These are phyloP conservation scores for Daedaleopsis sinensis DNA, from an alignment of 768 basidiomycete genomes.

Conservation along the genomic window DNA sequence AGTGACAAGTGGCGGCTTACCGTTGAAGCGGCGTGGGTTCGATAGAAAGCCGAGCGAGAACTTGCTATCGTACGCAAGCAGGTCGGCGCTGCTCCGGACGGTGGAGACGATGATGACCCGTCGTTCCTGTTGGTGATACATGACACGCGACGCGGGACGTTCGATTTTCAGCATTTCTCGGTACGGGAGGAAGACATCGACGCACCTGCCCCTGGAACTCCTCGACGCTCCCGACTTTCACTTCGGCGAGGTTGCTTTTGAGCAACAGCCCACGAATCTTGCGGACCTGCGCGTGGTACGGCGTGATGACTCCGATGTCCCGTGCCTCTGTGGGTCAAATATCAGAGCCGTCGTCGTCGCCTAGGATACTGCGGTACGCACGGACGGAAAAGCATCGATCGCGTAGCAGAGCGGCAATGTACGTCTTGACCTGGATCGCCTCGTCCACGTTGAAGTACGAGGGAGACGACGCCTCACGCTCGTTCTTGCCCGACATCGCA, in stretches of 20 bases:
- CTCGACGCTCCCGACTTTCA: slow-evolving; percentile 43
- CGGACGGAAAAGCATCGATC: slow-evolving; percentile 34
- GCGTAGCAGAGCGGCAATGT: slow-evolving; percentile 31
- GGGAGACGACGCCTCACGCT: slow-evolving; percentile 37
- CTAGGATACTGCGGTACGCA: background rate
- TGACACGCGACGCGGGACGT: background rate
- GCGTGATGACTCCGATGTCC: slow-evolving; percentile 43
- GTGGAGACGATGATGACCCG: slow-evolving; percentile 42
- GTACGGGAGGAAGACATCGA: background rate
- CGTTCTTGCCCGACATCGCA: slow-evolving; percentile 36
- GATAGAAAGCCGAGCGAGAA: slow-evolving; percentile 38
- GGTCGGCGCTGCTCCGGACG: slow-evolving; percentile 36
- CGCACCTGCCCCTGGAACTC: slow-evolving; percentile 46
- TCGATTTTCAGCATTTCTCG: background rate
- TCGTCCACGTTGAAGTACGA: slow-evolving; percentile 46
- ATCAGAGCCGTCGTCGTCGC: no score
- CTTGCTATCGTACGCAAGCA: slow-evolving; percentile 30
- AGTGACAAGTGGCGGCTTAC: slow-evolving; percentile 34
- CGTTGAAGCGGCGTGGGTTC: slow-evolving; percentile 45
- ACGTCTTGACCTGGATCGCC: slow-evolving; percentile 37
- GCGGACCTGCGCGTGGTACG: slow-evolving; percentile 41
- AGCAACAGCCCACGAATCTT: slow-evolving; percentile 34
- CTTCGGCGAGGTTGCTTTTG: slow-evolving; percentile 12
- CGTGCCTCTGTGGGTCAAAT: slow-evolving; percentile 20
- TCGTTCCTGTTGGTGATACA: slow-evolving; percentile 33